Evolutionary conservation across 2,329 filamentous ascomycete genomes (phyloP).

Genomic region (Penicillium janthinellum): DNA sequence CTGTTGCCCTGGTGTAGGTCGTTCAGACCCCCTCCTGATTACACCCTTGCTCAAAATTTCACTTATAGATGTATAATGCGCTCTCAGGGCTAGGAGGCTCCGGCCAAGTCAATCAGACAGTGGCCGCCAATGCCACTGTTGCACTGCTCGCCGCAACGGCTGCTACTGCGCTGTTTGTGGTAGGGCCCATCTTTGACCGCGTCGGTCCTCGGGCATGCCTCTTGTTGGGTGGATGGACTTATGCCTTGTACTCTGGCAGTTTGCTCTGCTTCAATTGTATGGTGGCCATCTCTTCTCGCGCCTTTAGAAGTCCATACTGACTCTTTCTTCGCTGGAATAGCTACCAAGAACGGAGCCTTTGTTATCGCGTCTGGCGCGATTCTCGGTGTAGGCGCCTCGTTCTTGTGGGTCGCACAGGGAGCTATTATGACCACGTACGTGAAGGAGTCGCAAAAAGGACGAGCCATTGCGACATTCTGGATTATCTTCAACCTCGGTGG

Average conservation of each 20-base stretch:
- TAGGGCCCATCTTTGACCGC: constrained; percentile 48
- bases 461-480: constrained; percentile 50
- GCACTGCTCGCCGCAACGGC: constrained; percentile 49
- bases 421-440: constrained; percentile 54
- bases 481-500: constrained; percentile 52
- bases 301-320: background rate
- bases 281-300: background rate
- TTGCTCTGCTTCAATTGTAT: constrained; percentile 48
- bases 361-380: constrained; percentile 51
- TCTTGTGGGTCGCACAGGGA: constrained; percentile 52
- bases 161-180: constrained; percentile 48
- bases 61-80: constrained; percentile 51
- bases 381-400: constrained; percentile 50
- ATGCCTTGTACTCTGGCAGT: constrained; percentile 50
- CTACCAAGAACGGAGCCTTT: constrained; percentile 44
- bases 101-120: constrained; percentile 49
- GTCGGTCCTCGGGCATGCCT: constrained; percentile 49
- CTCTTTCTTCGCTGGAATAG: constrained; percentile 8
- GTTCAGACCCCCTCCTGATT: background rate
- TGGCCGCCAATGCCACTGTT: constrained; percentile 52
- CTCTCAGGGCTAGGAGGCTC: constrained; percentile 50
- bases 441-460: constrained; percentile 46
- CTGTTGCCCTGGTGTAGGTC: constrained; percentile 44
- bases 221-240: constrained; percentile 51
- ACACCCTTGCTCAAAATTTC: background rate